Conservation (phyloP, 441 rosid genomes). For the Adansonia madagascariensis region DNA sequence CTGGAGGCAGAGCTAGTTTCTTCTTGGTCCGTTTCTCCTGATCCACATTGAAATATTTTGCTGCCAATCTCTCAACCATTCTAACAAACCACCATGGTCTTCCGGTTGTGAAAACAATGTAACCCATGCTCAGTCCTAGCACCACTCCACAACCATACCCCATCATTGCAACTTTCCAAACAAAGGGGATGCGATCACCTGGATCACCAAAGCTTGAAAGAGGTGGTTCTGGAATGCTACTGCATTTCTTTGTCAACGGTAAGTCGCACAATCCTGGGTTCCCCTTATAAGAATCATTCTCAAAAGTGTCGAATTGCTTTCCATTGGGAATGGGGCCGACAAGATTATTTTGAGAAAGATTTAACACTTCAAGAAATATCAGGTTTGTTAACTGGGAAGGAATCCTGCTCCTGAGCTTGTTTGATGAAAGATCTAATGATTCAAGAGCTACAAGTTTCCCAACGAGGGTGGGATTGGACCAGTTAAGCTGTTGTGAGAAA, state of each 20-base stretch:
- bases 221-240: not conserved
- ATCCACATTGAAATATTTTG: not conserved
- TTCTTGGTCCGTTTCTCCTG: not conserved
- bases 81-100: not conserved
- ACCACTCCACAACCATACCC: slow-evolving; percentile 5
- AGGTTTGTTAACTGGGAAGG: slow-evolving; percentile 28
- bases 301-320: not conserved
- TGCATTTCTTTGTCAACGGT: slow-evolving; percentile 5
- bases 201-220: not conserved
- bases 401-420: slow-evolving; percentile 26
- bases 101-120: not conserved
- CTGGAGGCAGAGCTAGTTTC: not conserved
- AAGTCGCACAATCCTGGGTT: not conserved
- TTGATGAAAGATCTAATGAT: slow-evolving; percentile 2
- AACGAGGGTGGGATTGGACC: slow-evolving; percentile 25
- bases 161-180: slow-evolving; percentile 23
- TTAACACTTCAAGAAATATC: slow-evolving; percentile 28
- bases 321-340: not conserved
- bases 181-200: not conserved
- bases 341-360: slow-evolving; percentile 31
- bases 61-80: not conserved
- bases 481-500: not conserved
- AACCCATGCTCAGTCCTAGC: not conserved
- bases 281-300: not conserved
- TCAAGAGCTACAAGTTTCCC: slow-evolving; percentile 13